Base-by-base conservation (phyloP, 2,329 filamentous ascomycete genomes). In the Epichloe sylvatica region DNA sequence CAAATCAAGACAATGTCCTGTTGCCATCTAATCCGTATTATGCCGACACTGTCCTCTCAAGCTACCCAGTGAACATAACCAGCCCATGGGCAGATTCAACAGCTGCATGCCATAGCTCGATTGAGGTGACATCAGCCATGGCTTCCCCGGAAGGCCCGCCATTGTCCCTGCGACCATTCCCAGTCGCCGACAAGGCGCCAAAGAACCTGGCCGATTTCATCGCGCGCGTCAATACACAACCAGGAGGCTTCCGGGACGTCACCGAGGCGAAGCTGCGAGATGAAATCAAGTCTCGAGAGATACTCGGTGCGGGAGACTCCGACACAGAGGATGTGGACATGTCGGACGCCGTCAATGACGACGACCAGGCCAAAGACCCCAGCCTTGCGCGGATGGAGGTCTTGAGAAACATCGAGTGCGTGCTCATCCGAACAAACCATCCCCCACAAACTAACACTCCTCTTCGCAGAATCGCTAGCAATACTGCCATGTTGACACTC, bases 191-290 rank as follows among this genome's bases (percentile, higher is more conserved):
- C 67, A 77, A 70, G 60, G 73, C 70, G 60, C 73, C 76, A 34
- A 78, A 77, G 61, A 76, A 74, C 44, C 72, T 96, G n/a, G 73
- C 77, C 50, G 77, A 84, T 44, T 83, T 91, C 57, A 88, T 96
- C 56, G 71, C 76, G 51, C 87, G 90, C 56, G 83, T 95, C 60
- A 85, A 89, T 57, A 82, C 94, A 59, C 82, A 85, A 52, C 59
- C 66, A 0, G 87, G 86, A 13, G 86, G 87, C 23, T 94, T 97
- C 62, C 83, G 87, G 52, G 75, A 82, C 57, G 74, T 97, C 55
- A 86, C 81, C 46, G 86, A 94, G 64, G 75, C 80, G 46, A 76
- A 80, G 41, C 70, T 97, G 37, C 76, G 75, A 46, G 77, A 82
- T 36, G 83, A 92, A 59, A 81, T 92, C 47, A 70, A 70, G 54